Evolutionary conservation across 257 asterid species (phyloP), one percentile per base, ranked within the genome.

Genomic region (Scutellaria baicalensis): DNA sequence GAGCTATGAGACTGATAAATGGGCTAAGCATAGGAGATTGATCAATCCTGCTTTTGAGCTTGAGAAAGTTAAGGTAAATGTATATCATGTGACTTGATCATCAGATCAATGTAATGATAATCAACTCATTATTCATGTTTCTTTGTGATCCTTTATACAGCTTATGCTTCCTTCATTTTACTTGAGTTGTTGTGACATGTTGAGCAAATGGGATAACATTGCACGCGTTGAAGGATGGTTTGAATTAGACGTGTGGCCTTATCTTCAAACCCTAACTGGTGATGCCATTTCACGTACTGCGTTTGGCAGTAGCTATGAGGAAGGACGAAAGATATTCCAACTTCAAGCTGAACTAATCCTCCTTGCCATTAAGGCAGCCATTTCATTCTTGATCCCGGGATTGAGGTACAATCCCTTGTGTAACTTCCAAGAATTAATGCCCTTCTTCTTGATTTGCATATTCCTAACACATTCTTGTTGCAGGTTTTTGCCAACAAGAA

Each of bases 241-340:
- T 9, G 96, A 87, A 39, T 4, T 87, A 56, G 92, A 89, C 13
- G 85, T 89, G 44, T 82, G 80, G 84, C 88, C 92, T 59, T 55
- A 74, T 77, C 77, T 89, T 47, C 77, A 83, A 70, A 72, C 79
- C n/a, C 20, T 87, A 31, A 80, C 96, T 0, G 57, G 88, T 1
- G 86, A 89, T 63, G 93, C 83, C 1, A 82, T 89, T 65, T 86
- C 93, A 0, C 81, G 89, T 10, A 78, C 88, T n/a, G 88, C 93
- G 0, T 86, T 86, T 76, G 93, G 91, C 1, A 83, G 85, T 55
- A 87, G 69, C 77, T 87, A 83, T 49, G 84, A 80, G 72, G 83
- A 87, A 74, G 96, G 94, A 10, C 76, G 76, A 44, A 83, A 62
- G 79, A 80, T 89, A 33, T 83, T 85, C 65, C 84, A 83, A 49